Conservation (phyloP, 1,139 yeast species). For the Diutina mesorugosa region DNA sequence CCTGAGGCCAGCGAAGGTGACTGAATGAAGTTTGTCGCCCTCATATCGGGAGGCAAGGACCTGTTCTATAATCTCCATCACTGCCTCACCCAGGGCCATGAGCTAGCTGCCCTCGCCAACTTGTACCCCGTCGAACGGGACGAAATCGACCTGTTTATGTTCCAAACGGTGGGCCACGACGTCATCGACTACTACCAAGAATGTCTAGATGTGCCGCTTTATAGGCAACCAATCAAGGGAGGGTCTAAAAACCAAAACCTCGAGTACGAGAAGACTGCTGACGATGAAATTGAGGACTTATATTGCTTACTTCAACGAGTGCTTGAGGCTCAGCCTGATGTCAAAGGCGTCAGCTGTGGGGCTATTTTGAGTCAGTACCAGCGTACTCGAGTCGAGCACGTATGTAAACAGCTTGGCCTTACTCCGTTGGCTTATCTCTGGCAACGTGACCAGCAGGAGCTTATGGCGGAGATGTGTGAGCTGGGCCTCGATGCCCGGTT, state of each 20-base stretch:
- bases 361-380: constrained; percentile 92
- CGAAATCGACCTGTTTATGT: constrained; percentile 92
- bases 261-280: constrained; percentile 50
- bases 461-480: constrained; percentile 72
- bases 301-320: constrained; percentile 36
- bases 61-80: constrained; percentile 83
- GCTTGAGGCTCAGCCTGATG: constrained; percentile 46
- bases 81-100: constrained; percentile 74
- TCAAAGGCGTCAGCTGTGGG: constrained; percentile 85
- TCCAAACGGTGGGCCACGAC: constrained; percentile 95
- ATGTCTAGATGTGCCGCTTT: constrained; percentile 72
- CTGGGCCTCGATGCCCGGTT: constrained; percentile 71
- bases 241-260: constrained; percentile 49
- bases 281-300: constrained; percentile 85
- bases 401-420: constrained; percentile 61
- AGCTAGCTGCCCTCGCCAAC: constrained; percentile 73
- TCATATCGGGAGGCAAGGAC: constrained; percentile 93
- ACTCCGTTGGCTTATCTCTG: constrained; percentile 68
- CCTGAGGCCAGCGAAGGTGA: constrained; percentile 84
- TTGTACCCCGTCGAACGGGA: constrained; percentile 46
- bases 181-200: constrained; percentile 51
- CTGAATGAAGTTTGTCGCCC: constrained; percentile 78
- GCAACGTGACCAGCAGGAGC: constrained; percentile 73
- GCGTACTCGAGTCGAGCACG: constrained; percentile 84
- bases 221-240: constrained; percentile 55